Conservation (phyloP, 371 early-diverging fungal genomes). For the Cokeromyces recurvatus region DNA sequence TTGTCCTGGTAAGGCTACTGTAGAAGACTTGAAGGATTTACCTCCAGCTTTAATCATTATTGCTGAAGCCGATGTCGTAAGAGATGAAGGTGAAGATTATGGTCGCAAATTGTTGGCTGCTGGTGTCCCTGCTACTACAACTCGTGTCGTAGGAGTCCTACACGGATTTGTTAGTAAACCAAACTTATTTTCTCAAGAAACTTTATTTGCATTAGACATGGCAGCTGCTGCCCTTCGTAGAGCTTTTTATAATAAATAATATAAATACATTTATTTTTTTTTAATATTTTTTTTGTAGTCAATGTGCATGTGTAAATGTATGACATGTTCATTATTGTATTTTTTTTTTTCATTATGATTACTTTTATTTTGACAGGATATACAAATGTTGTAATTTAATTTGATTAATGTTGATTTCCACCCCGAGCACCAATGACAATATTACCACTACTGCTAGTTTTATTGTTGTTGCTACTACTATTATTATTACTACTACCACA, state of each 20-base stretch:
- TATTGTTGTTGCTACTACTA: background rate
- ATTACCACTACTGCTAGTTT: background rate
- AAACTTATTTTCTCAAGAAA: conserved; percentile 1
- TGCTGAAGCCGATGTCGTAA: conserved; percentile 11
- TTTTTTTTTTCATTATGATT: too few species aligned
- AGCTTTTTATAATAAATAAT: too few species aligned
- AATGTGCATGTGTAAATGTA: too few species aligned
- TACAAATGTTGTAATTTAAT: too few species aligned
- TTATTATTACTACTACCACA: background rate
- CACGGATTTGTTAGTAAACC: conserved; percentile 11
- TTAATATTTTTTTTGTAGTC: too few species aligned
- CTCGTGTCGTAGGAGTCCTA: conserved; percentile 11
- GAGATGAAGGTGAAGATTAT: conserved; percentile 9
- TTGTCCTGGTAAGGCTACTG: conserved; percentile 5
- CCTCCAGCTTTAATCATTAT: conserved; percentile 15
- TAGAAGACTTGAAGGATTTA: conserved; percentile 5
- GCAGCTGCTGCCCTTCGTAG: conserved; percentile 1
- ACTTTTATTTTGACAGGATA: too few species aligned
- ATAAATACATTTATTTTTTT: too few species aligned
- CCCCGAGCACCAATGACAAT: conserved; percentile 13
- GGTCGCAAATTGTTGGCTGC: conserved; percentile 16
- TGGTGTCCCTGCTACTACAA: conserved; percentile 5
- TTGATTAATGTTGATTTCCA: too few species aligned
- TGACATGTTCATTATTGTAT: too few species aligned
- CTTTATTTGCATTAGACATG: conserved; percentile 6